Evolutionary conservation across 148 eudicot genomes (phyloP).

Genomic region (Spergularia bocconei): DNA sequence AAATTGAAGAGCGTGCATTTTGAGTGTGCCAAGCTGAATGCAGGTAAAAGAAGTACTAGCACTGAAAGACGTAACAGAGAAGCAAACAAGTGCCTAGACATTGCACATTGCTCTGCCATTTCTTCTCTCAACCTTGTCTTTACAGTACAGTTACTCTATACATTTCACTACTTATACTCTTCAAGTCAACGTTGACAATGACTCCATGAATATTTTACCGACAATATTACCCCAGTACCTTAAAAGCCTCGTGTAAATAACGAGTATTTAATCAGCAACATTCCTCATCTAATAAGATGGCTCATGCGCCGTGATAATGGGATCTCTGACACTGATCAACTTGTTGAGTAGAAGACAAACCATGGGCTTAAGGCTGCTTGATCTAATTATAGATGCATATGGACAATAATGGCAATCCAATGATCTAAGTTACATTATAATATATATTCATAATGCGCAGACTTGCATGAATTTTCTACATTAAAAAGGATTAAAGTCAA

Average conservation of each 20-base stretch:
- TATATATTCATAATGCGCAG: not conserved
- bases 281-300: not conserved
- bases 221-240: too few relatives aligned
- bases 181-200: slow-evolving; percentile 8
- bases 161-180: slow-evolving; percentile 12
- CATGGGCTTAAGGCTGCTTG: not conserved
- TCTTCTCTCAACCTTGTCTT: not conserved
- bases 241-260: too few relatives aligned
- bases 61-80: slow-evolving; percentile 7
- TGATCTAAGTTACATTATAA: not conserved
- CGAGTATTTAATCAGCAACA: not conserved
- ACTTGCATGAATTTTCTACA: not conserved
- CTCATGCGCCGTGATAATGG: not conserved
- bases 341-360: not conserved
- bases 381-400: slow-evolving; percentile 3
- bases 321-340: slow-evolving; percentile 9
- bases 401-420: not conserved
- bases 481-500: not conserved
- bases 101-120: slow-evolving; percentile 20
- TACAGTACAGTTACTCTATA: not conserved
- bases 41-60: not conserved
- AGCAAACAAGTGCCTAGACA: not conserved
- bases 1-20: slow-evolving; percentile 39
- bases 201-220: too few relatives aligned
- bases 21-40: slow-evolving; percentile 16